Evolutionary conservation across 768 basidiomycete species (phyloP).

Genomic region (Pleurotus ostreatus): DNA sequence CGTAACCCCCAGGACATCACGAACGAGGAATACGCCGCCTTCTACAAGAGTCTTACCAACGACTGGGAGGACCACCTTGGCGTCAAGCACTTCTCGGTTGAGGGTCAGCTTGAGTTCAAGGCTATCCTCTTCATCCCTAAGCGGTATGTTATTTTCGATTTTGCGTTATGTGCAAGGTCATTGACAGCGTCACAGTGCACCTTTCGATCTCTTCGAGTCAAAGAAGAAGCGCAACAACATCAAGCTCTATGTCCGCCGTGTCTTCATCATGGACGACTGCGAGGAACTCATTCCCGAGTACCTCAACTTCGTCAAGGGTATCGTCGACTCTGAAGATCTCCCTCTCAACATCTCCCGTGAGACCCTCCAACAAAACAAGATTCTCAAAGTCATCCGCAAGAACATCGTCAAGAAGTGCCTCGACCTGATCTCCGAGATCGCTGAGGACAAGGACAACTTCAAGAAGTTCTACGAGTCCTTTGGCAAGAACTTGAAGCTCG

Average conservation of each 20-base stretch:
- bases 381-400: slow-evolving; percentile 99
- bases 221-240: slow-evolving; percentile 99
- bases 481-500: slow-evolving; percentile 99
- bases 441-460: slow-evolving; percentile 99
- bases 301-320: slow-evolving; percentile 99
- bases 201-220: slow-evolving; percentile 99
- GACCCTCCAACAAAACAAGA: slow-evolving; percentile 99
- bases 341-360: slow-evolving; percentile 99
- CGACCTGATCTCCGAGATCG: slow-evolving; percentile 92
- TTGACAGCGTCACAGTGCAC: slow-evolving; percentile 55
- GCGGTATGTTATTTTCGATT: slow-evolving; percentile 51
- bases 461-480: slow-evolving; percentile 96
- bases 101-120: slow-evolving; percentile 99
- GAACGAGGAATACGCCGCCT: slow-evolving; percentile 86
- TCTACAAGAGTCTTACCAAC: slow-evolving; percentile 99
- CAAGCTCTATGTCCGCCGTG: slow-evolving; percentile 99
- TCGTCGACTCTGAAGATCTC: slow-evolving; percentile 99
- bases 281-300: slow-evolving; percentile 99
- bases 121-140: slow-evolving; percentile 97
- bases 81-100: slow-evolving; percentile 99
- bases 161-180: neutral
- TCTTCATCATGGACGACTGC: slow-evolving; percentile 99
- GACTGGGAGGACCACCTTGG: slow-evolving; percentile 99
- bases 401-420: slow-evolving; percentile 98
- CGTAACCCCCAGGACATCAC: slow-evolving; percentile 95